phyloP scores from a whole-genome alignment of 805 yeast genomes.

The Metschnikowia anglica region DNA sequence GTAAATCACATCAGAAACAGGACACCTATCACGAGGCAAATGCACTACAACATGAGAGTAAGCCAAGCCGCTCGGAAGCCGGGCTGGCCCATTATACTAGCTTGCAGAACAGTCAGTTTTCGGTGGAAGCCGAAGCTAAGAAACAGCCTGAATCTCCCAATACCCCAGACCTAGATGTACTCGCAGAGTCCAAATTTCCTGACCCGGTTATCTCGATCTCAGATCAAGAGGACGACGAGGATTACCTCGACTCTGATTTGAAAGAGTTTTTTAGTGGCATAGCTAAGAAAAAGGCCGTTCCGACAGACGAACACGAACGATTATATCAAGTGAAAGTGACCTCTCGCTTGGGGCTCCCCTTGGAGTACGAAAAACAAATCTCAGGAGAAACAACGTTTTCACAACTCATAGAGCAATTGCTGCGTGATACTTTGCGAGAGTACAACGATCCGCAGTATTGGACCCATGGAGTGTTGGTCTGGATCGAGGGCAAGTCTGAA shows the following conservation, averaged over 20 bases:
- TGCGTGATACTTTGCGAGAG: conserved; percentile 11
- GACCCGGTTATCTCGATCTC: background rate
- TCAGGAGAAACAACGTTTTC: conserved; percentile 12
- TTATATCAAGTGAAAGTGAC: conserved; percentile 29
- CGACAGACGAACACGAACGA: conserved; percentile 1
- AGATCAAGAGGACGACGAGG: conserved; percentile 1
- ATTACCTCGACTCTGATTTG: conserved; percentile 19
- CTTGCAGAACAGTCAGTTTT: no score
- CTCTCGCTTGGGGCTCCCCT: conserved; percentile 25
- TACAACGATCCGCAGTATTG: conserved; percentile 10
- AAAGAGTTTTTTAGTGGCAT: conserved; percentile 13
- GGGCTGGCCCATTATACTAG: no score
- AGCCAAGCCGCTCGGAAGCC: no score
- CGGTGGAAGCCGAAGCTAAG: no score
- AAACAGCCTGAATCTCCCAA: no score
- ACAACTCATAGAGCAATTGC: conserved; percentile 9
- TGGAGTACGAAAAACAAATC: conserved; percentile 29
- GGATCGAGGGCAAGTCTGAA: conserved; percentile 42
- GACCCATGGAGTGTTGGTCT: conserved; percentile 27
- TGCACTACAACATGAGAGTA: no score
- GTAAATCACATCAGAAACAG: background rate
- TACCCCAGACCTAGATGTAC: no score
- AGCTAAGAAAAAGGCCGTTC: conserved; percentile 14
- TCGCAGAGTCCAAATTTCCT: background rate
- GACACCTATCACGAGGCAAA: no score